Percentiles rank a stretch among this genome's conserved stretches.
Evolutionary conservation across 2,329 filamentous ascomycete genomes (phyloP).

Genomic region (Xylogone sp.): DNA sequence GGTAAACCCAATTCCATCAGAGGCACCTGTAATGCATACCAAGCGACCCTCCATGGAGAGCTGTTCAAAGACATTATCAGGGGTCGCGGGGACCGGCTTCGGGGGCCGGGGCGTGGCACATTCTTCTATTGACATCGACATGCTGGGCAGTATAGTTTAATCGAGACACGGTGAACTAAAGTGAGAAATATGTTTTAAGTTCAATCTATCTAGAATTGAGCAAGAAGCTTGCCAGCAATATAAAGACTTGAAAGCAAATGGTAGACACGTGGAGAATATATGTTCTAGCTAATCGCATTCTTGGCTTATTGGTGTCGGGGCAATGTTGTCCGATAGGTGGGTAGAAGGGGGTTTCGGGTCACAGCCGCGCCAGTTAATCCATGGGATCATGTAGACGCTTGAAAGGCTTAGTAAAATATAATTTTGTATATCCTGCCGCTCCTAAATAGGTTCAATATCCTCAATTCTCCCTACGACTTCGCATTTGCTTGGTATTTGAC

Average conservation of each 20-base stretch:
- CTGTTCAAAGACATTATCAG: background rate
- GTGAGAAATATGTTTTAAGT: background rate
- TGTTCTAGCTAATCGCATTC: background rate
- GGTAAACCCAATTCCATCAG: background rate
- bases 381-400: too few species aligned
- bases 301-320: background rate
- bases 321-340: background rate
- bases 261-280: background rate
- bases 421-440: too few species aligned
- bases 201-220: background rate
- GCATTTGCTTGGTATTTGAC: too few species aligned
- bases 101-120: background rate
- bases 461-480: too few species aligned
- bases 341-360: background rate
- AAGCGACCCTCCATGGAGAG: background rate
- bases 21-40: background rate
- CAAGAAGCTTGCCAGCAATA: background rate
- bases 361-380: background rate
- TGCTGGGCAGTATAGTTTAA: background rate
- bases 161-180: too few species aligned
- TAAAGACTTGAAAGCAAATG: background rate
- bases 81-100: background rate
- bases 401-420: too few species aligned
- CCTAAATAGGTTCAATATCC: too few species aligned
- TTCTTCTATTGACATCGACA: background rate